These are phyloP conservation scores for Chloromonas sp. DNA, from an alignment of 163 green algal genomes.

Conservation along the genomic window DNA sequence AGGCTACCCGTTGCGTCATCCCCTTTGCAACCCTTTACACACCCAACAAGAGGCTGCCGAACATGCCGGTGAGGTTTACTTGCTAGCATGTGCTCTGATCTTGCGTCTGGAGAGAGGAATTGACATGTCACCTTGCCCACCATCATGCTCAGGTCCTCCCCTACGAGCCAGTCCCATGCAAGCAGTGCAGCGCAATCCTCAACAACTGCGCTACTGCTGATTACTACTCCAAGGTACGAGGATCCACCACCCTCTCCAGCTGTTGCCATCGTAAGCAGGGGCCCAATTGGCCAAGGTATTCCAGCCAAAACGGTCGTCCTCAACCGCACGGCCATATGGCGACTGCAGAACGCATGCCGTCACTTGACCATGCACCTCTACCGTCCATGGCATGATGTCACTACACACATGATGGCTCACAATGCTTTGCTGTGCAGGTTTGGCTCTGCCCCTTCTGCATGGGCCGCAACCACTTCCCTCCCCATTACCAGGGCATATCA, in stretches of 20 bases:
- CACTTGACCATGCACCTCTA: background rate
- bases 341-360: background rate
- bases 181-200: slow-evolving; percentile 82
- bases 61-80: slow-evolving; percentile 70
- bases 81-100: background rate
- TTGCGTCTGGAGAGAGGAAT: background rate
- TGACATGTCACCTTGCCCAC: background rate
- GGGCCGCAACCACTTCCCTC: slow-evolving; percentile 91
- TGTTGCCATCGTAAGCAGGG: no score
- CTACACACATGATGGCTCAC: background rate
- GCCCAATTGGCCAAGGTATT: no score
- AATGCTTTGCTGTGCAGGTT: slow-evolving; percentile 28
- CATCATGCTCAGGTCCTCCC: slow-evolving; percentile 67
- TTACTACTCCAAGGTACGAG: slow-evolving; percentile 67
- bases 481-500: slow-evolving; percentile 89
- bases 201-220: slow-evolving; percentile 92
- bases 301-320: background rate
- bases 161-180: slow-evolving; percentile 95
- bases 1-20: slow-evolving; percentile 95
- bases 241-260: background rate
- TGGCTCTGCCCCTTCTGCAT: slow-evolving; percentile 98
- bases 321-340: background rate
- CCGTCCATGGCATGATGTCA: background rate
- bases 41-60: slow-evolving; percentile 71
- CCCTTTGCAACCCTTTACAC: slow-evolving; percentile 91